These are phyloP conservation scores for Phenoliferia sp. DNA, from an alignment of 1,284 basidiomycete species.

Conservation along the genomic window DNA sequence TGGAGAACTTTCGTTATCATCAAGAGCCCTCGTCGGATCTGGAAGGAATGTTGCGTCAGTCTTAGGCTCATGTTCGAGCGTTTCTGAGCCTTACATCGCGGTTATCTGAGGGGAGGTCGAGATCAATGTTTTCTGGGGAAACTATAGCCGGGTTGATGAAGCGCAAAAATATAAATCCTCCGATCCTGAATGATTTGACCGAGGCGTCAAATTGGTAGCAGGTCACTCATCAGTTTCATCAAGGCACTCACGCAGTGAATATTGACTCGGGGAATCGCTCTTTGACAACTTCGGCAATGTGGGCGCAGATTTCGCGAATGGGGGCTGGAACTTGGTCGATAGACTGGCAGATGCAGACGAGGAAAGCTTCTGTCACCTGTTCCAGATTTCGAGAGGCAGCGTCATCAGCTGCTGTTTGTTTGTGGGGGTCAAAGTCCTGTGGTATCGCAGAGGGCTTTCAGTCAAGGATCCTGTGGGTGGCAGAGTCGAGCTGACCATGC, in stretches of 20 bases:
- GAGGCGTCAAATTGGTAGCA: slow-evolving; percentile 7
- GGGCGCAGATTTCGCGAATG: slow-evolving; percentile 79
- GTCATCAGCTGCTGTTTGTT: slow-evolving; percentile 14
- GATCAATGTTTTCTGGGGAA: slow-evolving; percentile 73
- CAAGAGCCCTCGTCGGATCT: slow-evolving; percentile 68
- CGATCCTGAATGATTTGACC: slow-evolving; percentile 52
- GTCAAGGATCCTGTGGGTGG: too few species aligned
- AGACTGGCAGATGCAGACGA: slow-evolving; percentile 69
- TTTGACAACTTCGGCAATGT: slow-evolving; percentile 75
- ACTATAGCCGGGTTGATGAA: slow-evolving; percentile 71
- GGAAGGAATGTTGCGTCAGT: neutral
- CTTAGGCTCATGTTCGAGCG: neutral
- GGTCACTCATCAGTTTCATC: slow-evolving; percentile 2
- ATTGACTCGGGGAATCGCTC: slow-evolving; percentile 43
- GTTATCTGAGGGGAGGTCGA: slow-evolving; percentile 57
- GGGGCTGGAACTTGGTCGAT: slow-evolving; percentile 67
- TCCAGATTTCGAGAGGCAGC: slow-evolving; percentile 53
- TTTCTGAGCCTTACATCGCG: slow-evolving; percentile 44
- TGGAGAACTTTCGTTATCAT: slow-evolving; percentile 86
- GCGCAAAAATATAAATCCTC: slow-evolving; percentile 84
- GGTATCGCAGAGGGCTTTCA: too few species aligned
- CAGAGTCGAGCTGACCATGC: slow-evolving; percentile 60
- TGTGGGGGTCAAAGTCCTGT: slow-evolving; percentile 59
- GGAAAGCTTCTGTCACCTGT: slow-evolving; percentile 67
- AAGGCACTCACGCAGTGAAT: slow-evolving; percentile 5